Evolutionary conservation across 257 asterid genomes (phyloP), one percentile per base, ranked within the genome.

Genomic region (Leonotis leonurus): DNA sequence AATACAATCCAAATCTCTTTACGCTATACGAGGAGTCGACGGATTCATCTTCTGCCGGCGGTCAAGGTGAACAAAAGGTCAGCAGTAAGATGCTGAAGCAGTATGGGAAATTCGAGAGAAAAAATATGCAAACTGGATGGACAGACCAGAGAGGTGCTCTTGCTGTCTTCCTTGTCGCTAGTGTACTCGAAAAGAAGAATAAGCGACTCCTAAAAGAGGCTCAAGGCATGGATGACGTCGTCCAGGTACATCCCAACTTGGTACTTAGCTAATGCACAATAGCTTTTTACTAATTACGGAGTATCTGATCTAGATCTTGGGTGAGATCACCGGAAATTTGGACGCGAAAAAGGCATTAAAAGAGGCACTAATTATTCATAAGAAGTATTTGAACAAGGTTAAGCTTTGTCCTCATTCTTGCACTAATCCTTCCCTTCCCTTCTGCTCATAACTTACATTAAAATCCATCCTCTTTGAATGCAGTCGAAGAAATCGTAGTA

Each of bases 141-240:
- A 71, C 80, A 13, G 95, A 88, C 48, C 85, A 86, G 79, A 79
- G 73, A 58, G 79, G 89, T 4, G 95, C 94, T 71, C 94, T 91
- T 55, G 84, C 94, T 60, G 82, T 91, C 71, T 91, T 82, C 73
- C 90, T 91, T 39, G 98, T 80, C 68, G 98, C 98, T 29, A 78
- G 95, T 74, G 98, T 91, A 41, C 88, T 91, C 6, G 95, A 91
- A 84, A 79, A 85, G 66, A 91, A 84, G 83, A 87, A 86, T 59
- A 91, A 86, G 71, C 81, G 67, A 61, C 92, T 91, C 55, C 67
- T 86, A 6, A 81, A 66, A 68, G 96, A 91, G 78, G 98, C 98
- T 50, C 92, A 88, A 72, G 98, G 98, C 57, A 67, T 91, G 18
- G 98, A 91, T 73, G 98, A 91, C 55, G 92, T 91, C 13, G 96